Percentiles rank a stretch among this genome's conserved stretches.
Evolutionary conservation across 371 early-diverging fungal species (phyloP).

Genomic region (Capillidium heterosporum): DNA sequence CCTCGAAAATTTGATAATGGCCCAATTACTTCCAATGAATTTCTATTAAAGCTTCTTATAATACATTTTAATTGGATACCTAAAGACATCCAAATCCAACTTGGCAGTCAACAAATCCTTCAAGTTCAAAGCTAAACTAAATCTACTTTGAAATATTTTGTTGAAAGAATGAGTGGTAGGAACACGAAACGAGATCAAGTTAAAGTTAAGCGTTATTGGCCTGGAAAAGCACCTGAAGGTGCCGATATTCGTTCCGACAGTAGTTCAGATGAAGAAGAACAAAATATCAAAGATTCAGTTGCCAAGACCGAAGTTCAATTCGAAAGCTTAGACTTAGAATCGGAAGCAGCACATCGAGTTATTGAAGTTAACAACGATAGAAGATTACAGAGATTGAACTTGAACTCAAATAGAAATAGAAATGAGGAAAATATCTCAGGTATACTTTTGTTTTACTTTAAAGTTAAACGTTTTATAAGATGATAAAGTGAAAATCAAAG

Average conservation of each 20-base stretch:
- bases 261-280: background rate
- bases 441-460: background rate
- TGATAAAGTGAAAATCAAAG: background rate
- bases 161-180: background rate
- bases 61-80: too few species aligned
- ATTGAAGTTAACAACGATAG: background rate
- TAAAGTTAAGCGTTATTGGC: background rate
- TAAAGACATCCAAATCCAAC: too few species aligned
- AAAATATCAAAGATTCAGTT: background rate
- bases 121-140: too few species aligned
- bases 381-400: constrained; percentile 2
- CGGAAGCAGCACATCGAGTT: background rate
- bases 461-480: background rate
- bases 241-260: background rate
- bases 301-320: background rate
- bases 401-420: background rate
- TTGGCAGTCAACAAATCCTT: too few species aligned
- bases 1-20: too few species aligned
- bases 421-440: background rate
- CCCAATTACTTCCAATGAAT: too few species aligned
- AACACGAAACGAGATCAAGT: constrained; percentile 2
- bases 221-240: constrained; percentile 2
- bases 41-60: too few species aligned
- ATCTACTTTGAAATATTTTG: too few species aligned
- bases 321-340: too few species aligned